Base-by-base conservation (phyloP, 306 rosid genomes). In the Phaseolus lunatus region DNA sequence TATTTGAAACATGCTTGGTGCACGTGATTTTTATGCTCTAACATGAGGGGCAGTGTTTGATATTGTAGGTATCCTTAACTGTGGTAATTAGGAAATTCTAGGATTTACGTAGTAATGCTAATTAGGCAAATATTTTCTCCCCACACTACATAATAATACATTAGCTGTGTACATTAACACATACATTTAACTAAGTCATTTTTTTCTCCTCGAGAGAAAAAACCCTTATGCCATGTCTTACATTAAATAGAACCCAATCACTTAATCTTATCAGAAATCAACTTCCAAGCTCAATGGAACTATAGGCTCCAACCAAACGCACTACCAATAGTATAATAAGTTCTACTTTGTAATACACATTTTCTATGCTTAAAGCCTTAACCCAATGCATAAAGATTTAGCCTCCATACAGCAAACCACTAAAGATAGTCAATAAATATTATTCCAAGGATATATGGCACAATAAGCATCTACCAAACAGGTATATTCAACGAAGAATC, bases 221-320 rank as follows among this genome's bases (percentile, higher is more conserved):
- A 49, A 15, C 44, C 18, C 18, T 20, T 41, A 66, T 0, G 22
- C 31, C 50, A 19, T 12, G 50, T 39, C 6, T 65, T 19, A 65
- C 52, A 66, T 66, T 41, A 20, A 35, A 22, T 41, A 39, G 49
- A 63, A 66, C 31, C 27, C 10, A 66, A 12, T 4, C 5, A 64
- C 70, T 47, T 11, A 64, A 66, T 39, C 10, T 39, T 65, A 20
- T 66, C 33, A 29, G 3, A 66, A 66, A 20, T 66, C 31, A 65
- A 10, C 33, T 41, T 4, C 52, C 27, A 66, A 39, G 31, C 33
- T 39, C 12, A 65, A 66, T 20, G 49, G 3, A 39, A 66, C 52
- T 39, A 20, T 12, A 39, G 5, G n/a, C 11, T 66, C 52, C 50
- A 65, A 65, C 19, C 50, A 66, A 41, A 66, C 20, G 33, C 52